Base-by-base conservation (phyloP, 306 rosid species). In the Ceratonia siliqua region DNA sequence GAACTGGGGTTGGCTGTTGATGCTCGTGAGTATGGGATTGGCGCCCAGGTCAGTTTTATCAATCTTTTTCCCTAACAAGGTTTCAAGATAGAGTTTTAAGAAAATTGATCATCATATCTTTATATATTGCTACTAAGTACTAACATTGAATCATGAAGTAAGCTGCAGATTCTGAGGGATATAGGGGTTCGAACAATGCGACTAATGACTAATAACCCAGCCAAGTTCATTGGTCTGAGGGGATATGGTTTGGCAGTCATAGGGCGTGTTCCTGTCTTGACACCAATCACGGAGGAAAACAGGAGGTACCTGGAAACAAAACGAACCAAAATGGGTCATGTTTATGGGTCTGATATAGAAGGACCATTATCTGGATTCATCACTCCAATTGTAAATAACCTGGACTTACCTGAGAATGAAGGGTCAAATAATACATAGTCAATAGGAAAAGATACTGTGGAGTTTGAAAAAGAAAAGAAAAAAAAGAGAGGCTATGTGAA, bases 311-410 rank as follows among this genome's bases (percentile, higher is more conserved):
- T 93, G 85, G 92, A 93, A 83, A 85, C 97, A 6, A 91, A 93
- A 78, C 76, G 98, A 41, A 91, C 90, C 50, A 91, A 86, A 68
- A 91, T 93, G 97, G 97, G 96, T n/a, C 98, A 93, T 70, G 66
- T 93, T 43, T 93, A 87, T 76, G 96, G 94, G 2, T 92, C 98
- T 64, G 94, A 92, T 81, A 70, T 92, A 32, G 80, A 69, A 36
- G 88, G 84, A 20, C 82, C 85, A 36, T 64, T 86, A 30, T 66
- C 81, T 49, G 79, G 58, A 62, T 75, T 84, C 79, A 41, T 43
- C 62, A 45, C 83, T 55, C 81, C 86, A 48, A 61, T 45, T 84
- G 78, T 74, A 42, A 72, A 79, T 81, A 74, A 68, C 0, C 24
- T 18, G 42, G 82, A 76, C 49, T 62, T 43, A 3, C 43, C 36